These are phyloP conservation scores for Cercospora sp. DNA, from an alignment of 2,329 filamentous ascomycete species.

Conservation along the genomic window DNA sequence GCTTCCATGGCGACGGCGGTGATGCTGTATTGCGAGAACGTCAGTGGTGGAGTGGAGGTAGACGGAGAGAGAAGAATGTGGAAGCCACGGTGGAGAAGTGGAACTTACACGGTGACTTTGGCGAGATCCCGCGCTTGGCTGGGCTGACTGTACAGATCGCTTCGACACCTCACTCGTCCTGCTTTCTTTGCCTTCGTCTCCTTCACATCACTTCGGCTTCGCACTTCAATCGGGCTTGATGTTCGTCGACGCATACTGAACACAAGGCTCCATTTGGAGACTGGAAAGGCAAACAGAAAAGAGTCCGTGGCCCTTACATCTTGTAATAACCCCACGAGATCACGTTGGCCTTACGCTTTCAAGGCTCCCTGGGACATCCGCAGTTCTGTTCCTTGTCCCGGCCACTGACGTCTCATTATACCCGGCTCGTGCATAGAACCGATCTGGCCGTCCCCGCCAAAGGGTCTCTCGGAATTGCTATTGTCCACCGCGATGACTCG, in stretches of 20 bases:
- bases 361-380: background rate
- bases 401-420: background rate
- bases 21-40: constrained; percentile 5
- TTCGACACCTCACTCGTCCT: background rate
- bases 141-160: constrained; percentile 6
- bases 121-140: constrained; percentile 8
- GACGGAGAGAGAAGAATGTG: background rate
- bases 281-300: background rate
- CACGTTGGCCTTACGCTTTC: background rate
- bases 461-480: background rate
- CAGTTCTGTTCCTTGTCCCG: background rate
- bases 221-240: constrained; percentile 1
- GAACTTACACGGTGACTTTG: constrained; percentile 10
- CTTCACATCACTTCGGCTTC: background rate
- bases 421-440: background rate
- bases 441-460: background rate
- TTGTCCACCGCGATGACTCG: background rate
- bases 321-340: background rate
- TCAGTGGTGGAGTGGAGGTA: background rate
- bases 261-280: background rate
- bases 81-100: background rate
- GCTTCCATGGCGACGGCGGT: constrained; percentile 27
- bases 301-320: background rate
- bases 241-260: constrained; percentile 3
- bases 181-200: background rate